Evolutionary conservation across 139 green algal genomes (phyloP).

Genomic region (Chlorella vulgaris): DNA sequence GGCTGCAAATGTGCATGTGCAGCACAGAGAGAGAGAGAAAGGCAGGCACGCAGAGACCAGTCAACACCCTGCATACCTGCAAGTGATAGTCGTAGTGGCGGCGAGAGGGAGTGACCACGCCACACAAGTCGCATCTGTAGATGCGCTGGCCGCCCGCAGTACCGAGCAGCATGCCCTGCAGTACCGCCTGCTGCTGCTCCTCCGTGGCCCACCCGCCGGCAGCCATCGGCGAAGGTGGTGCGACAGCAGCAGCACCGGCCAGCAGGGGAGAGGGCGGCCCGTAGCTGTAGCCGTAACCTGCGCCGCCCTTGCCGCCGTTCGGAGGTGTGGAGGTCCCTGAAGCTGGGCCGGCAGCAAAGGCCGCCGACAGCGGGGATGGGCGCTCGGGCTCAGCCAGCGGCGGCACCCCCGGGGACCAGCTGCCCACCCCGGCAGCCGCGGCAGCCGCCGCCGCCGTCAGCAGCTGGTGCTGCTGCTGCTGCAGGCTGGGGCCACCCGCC

Average conservation of each 20-base stretch:
- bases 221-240: neutral
- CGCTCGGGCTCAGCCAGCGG: no score
- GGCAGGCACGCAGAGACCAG: no score
- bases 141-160: constrained; percentile 22
- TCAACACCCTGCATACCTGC: constrained; percentile 10
- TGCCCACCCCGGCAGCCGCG: no score
- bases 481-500: neutral
- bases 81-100: constrained; percentile 43
- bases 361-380: no score
- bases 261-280: neutral
- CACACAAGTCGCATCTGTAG: constrained; percentile 44
- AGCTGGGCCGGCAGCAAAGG: neutral
- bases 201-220: neutral
- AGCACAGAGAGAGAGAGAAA: neutral
- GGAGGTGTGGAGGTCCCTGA: neutral
- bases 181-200: neutral
- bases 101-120: constrained; percentile 36
- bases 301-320: neutral
- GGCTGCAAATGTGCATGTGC: neutral
- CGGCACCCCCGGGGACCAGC: no score
- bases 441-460: neutral
- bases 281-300: neutral
- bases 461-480: constrained; percentile 35
- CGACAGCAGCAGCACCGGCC: no score
- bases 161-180: constrained; percentile 26